These are phyloP conservation scores for Salix exigua DNA, from an alignment of 345 rosid genomes.

Conservation along the genomic window DNA sequence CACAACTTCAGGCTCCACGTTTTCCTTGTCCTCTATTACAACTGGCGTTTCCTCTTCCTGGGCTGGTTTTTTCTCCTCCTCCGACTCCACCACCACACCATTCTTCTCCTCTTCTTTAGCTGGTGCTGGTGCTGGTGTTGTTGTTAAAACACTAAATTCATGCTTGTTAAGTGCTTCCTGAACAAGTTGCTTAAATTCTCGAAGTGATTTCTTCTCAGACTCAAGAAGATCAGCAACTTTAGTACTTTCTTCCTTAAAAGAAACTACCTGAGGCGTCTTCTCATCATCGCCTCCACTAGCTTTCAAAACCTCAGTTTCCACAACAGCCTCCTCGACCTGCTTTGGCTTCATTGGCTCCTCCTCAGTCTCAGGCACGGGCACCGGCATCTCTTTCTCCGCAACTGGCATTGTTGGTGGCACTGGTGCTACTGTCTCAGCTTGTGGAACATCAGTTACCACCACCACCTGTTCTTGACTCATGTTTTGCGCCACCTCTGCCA, in stretches of 20 bases:
- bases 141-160: constrained; percentile 8
- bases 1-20: neutral
- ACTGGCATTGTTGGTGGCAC: neutral
- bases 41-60: neutral
- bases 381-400: constrained; percentile 8
- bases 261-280: constrained; percentile 3
- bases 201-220: constrained; percentile 27
- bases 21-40: neutral
- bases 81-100: neutral
- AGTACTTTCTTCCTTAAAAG: constrained; percentile 30
- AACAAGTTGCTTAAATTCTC: constrained; percentile 26
- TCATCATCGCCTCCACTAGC: constrained; percentile 11
- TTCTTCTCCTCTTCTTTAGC: constrained; percentile 5
- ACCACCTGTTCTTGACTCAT: neutral
- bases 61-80: constrained; percentile 4
- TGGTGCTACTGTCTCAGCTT: neutral
- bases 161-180: constrained; percentile 29
- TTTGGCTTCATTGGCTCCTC: constrained; percentile 9
- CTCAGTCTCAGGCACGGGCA: constrained; percentile 9
- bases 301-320: neutral
- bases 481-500: constrained; percentile 18
- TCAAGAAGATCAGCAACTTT: constrained; percentile 27
- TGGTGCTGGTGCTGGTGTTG: neutral
- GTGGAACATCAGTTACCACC: constrained; percentile 14
- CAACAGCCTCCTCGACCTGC: constrained; percentile 5